Percentiles rank a stretch among this genome's conserved stretches.
Conservation (phyloP, 192 early-diverging fungal species). For the Gigaspora rosea region DNA sequence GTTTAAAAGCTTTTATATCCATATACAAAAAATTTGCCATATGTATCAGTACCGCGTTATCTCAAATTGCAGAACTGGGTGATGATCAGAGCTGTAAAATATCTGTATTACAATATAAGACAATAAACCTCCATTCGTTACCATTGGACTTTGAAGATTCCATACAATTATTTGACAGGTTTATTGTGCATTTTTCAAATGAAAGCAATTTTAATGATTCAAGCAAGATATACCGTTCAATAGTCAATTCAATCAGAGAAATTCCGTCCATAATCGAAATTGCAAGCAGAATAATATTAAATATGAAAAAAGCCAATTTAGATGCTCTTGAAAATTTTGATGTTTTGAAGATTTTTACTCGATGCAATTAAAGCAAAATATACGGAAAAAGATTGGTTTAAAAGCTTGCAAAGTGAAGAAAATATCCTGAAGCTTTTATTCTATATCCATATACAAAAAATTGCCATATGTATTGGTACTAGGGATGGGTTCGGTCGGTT, state of each 20-base stretch:
- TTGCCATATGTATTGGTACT: no score
- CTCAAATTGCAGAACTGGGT: background rate
- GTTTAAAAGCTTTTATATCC: no score
- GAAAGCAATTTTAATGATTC: background rate
- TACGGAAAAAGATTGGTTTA: background rate
- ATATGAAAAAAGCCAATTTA: background rate
- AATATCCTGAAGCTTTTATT: background rate
- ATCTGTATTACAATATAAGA: background rate
- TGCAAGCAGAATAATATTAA: background rate
- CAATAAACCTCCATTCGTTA: background rate
- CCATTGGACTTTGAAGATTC: constrained; percentile 7
- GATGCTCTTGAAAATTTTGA: background rate
- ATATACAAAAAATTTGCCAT: no score
- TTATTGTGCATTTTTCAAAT: background rate
- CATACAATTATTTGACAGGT: background rate
- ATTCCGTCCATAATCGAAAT: background rate
- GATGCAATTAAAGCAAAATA: background rate
- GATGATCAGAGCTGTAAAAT: background rate
- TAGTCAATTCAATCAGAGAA: background rate
- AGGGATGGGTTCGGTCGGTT: no score
- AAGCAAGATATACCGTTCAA: background rate
- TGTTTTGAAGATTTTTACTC: background rate
- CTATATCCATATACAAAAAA: background rate
- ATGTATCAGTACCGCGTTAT: background rate
- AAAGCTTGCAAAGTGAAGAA: background rate